Conservation (phyloP, 352 stramenopile species). For the Phytophthora constricta region DNA sequence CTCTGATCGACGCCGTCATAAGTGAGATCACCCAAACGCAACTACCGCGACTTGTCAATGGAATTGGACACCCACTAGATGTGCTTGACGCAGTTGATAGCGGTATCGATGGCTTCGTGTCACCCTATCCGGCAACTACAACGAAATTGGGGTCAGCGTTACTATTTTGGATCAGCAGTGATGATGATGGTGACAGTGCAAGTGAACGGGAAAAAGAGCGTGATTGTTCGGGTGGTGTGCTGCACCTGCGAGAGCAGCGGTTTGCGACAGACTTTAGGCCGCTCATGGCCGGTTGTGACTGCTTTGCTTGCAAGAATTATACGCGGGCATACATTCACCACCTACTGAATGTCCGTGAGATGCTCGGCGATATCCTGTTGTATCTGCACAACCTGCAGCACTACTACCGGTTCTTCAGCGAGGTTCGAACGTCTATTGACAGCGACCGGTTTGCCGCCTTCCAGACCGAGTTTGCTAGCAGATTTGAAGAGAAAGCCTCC, state of each 20-base stretch:
- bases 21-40: conserved; percentile 37
- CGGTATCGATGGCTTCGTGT: conserved; percentile 77
- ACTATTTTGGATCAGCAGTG: conserved; percentile 66
- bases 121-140: conserved; percentile 58
- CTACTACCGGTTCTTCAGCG: conserved; percentile 76
- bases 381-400: conserved; percentile 89
- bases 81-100: conserved; percentile 57
- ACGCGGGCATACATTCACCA: conserved; percentile 93
- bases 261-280: conserved; percentile 72
- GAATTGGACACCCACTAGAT: conserved; percentile 70
- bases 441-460: conserved; percentile 52
- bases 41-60: conserved; percentile 68
- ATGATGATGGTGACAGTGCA: conserved; percentile 21
- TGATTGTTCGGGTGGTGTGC: conserved; percentile 51
- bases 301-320: conserved; percentile 79
- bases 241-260: conserved; percentile 72
- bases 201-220: conserved; percentile 27
- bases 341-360: conserved; percentile 92
- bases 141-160: conserved; percentile 60
- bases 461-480: conserved; percentile 43
- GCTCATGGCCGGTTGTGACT: conserved; percentile 67
- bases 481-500: conserved; percentile 57
- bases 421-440: conserved; percentile 60
- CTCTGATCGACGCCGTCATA: conserved; percentile 57
- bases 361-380: conserved; percentile 91